Percentiles rank a stretch among this genome's conserved stretches.
Conservation (phyloP, 2,329 filamentous ascomycete genomes). For the Stemphylium beticola region DNA sequence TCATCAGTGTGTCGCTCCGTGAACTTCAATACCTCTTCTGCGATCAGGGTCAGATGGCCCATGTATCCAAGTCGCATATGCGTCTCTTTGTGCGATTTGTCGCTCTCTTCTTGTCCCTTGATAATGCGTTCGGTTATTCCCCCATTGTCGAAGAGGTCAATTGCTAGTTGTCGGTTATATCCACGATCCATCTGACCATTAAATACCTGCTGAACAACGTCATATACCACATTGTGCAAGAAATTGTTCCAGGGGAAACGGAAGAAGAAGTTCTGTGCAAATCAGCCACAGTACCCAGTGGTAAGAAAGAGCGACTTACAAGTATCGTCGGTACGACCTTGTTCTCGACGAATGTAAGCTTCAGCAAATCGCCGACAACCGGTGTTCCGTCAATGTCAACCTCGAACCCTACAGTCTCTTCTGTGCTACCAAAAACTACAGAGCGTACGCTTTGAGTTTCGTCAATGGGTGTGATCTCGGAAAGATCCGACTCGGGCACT, state of each 20-base stretch:
- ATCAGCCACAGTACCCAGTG: background rate
- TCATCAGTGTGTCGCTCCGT: slow-evolving; percentile 92
- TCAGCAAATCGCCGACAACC: slow-evolving; percentile 92
- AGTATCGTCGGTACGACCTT: slow-evolving; percentile 94
- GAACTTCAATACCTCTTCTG: slow-evolving; percentile 98
- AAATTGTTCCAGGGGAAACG: slow-evolving; percentile 99
- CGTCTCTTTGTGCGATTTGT: slow-evolving; percentile 80
- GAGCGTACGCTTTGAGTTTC: slow-evolving; percentile 44
- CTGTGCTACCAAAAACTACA: slow-evolving; percentile 43
- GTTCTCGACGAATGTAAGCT: slow-evolving; percentile 95
- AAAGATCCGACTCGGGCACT: slow-evolving; percentile 37
- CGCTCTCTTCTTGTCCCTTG: slow-evolving; percentile 84
- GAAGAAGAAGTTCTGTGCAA: slow-evolving; percentile 90
- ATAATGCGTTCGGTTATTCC: slow-evolving; percentile 91
- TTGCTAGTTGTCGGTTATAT: slow-evolving; percentile 86
- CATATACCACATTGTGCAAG: slow-evolving; percentile 97
- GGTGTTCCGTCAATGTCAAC: slow-evolving; percentile 69
- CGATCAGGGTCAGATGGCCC: slow-evolving; percentile 95
- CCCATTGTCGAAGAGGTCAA: slow-evolving; percentile 90
- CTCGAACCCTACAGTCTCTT: slow-evolving; percentile 56
- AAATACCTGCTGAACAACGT: slow-evolving; percentile 98
- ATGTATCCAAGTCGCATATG: slow-evolving; percentile 97
- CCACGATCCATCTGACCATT: slow-evolving; percentile 97
- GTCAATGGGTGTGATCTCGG: slow-evolving; percentile 47
- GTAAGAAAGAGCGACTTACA: slow-evolving; percentile 61